Percentiles rank a stretch among this genome's conserved stretches.
Conservation (phyloP, 1,284 basidiomycete species). For the Moesziomyces sp. region DNA sequence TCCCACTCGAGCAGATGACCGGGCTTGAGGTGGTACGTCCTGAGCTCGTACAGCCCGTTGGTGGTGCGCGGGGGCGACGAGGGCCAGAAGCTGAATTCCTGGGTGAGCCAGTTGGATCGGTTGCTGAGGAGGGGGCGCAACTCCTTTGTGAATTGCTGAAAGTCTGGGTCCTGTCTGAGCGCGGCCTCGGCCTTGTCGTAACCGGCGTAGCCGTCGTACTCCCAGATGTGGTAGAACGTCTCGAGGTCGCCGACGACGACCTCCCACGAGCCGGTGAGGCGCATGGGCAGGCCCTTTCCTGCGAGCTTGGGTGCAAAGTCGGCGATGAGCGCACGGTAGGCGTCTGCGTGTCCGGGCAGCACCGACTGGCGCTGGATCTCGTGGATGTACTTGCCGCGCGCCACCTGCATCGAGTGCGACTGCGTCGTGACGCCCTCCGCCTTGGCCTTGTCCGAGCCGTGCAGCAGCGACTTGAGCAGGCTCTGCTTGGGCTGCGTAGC, state of each 20-base stretch:
- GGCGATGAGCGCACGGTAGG: conserved; percentile 51
- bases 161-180: conserved; percentile 35
- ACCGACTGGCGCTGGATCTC: conserved; percentile 63
- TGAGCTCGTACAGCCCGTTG: conserved; percentile 58
- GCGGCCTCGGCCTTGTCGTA: conserved; percentile 55
- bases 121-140: conserved; percentile 42
- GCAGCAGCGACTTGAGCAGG: conserved; percentile 55
- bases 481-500: conserved; percentile 30
- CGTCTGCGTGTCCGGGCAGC: conserved; percentile 49
- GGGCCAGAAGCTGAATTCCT: conserved; percentile 66
- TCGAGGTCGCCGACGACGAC: conserved; percentile 64
- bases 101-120: conserved; percentile 63
- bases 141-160: conserved; percentile 32
- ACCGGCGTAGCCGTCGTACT: conserved; percentile 63
- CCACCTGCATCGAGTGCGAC: conserved; percentile 49
- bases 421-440: conserved; percentile 48
- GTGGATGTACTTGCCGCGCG: conserved; percentile 61
- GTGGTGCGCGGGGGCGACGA: conserved; percentile 40
- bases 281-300: conserved; percentile 35
- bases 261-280: conserved; percentile 60
- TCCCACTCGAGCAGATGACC: conserved; percentile 65
- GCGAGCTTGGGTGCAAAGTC: conserved; percentile 56
- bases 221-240: conserved; percentile 66
- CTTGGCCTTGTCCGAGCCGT: conserved; percentile 58
- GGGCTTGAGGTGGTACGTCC: conserved; percentile 64